Evolutionary conservation across 768 basidiomycete genomes (phyloP).

Genomic region (Amanita jacksonii): DNA sequence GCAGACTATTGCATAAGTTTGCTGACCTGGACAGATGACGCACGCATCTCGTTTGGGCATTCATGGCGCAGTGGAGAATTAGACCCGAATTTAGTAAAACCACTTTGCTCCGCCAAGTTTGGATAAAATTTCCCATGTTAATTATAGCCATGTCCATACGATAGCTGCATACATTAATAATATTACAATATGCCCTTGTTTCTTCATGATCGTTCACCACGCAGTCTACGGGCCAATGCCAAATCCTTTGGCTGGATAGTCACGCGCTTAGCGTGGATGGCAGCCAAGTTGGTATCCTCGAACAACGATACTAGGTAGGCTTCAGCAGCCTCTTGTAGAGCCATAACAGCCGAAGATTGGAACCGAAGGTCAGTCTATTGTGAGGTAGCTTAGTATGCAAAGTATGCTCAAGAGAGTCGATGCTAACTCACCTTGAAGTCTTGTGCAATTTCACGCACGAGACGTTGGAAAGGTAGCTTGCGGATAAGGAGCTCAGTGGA

Average conservation of each 20-base stretch:
- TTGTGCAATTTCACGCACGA: constrained; percentile 75
- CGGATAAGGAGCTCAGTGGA: constrained; percentile 56
- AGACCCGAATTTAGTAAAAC: not conserved
- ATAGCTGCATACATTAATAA: constrained; percentile 6
- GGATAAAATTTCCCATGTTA: constrained; percentile 4
- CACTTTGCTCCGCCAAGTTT: not conserved
- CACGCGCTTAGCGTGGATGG: constrained; percentile 51
- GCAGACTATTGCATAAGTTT: not conserved
- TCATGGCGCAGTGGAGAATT: not conserved
- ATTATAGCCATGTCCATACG: constrained; percentile 4
- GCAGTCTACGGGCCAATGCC: constrained; percentile 33
- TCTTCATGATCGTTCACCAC: constrained; percentile 26
- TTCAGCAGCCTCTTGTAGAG: constrained; percentile 57
- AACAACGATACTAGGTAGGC: constrained; percentile 70
- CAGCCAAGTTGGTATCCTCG: constrained; percentile 58
- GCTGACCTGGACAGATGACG: not conserved
- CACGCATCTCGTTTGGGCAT: not conserved
- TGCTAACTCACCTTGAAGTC: constrained; percentile 61
- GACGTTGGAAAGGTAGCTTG: constrained; percentile 61
- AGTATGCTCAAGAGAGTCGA: too few species aligned
- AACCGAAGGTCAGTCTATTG: constrained; percentile 71
- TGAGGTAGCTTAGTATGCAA: not conserved
- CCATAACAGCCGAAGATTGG: constrained; percentile 63
- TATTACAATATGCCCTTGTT: constrained; percentile 3
- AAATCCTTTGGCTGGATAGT: constrained; percentile 59